Evolutionary conservation across 164 flowering plant species (phyloP).

Genomic region (Piper betle): DNA sequence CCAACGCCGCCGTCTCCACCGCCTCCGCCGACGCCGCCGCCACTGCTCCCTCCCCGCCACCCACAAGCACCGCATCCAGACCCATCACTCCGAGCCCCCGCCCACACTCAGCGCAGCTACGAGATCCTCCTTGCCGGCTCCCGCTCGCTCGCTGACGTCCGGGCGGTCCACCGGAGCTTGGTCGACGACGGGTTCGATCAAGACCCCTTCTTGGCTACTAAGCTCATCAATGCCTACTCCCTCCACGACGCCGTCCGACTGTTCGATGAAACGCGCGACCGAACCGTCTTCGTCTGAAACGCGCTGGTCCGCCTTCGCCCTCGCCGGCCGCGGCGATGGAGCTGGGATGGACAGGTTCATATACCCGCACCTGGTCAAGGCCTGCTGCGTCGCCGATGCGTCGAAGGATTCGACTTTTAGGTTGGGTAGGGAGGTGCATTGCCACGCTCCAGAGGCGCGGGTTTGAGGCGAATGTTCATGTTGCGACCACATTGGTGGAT

Average conservation of each 20-base stretch:
- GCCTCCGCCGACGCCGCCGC: neutral
- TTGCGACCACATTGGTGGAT: constrained; percentile 74
- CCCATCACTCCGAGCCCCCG: constrained; percentile 34
- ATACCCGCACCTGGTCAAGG: constrained; percentile 68
- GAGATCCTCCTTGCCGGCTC: constrained; percentile 41
- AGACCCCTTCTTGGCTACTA: constrained; percentile 78
- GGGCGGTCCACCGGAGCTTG: constrained; percentile 40
- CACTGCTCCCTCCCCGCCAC: constrained; percentile 6
- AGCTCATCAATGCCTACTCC: constrained; percentile 59
- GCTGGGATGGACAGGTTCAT: constrained; percentile 67
- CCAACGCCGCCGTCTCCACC: neutral
- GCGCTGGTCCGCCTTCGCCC: constrained; percentile 59
- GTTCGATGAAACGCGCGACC: constrained; percentile 48
- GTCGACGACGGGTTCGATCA: constrained; percentile 45
- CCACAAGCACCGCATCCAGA: constrained; percentile 42
- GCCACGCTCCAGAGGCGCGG: constrained; percentile 49
- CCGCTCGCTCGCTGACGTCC: constrained; percentile 35
- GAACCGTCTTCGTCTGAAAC: constrained; percentile 65
- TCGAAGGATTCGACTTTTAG: constrained; percentile 12
- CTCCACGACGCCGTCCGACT: constrained; percentile 47
- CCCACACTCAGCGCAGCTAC: constrained; percentile 61
- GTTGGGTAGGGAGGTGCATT: constrained; percentile 70
- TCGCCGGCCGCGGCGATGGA: constrained; percentile 51
- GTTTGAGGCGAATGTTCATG: constrained; percentile 42
- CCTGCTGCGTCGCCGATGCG: constrained; percentile 42